Evolutionary conservation across 2,329 filamentous ascomycete species (phyloP).

Genomic region (Phyllosticta capitalensis): DNA sequence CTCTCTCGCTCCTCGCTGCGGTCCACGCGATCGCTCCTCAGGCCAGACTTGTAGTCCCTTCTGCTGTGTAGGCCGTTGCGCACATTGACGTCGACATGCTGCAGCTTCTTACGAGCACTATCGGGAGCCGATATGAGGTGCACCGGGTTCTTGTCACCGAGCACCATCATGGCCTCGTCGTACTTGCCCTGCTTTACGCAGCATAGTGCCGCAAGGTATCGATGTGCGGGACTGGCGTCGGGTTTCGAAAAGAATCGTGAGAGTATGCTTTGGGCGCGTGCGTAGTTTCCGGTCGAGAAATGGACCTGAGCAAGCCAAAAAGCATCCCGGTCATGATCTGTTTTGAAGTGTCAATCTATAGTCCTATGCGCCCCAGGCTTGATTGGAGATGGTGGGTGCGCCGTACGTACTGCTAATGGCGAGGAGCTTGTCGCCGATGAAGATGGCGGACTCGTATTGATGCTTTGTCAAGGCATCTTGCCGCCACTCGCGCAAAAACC

Average conservation of each 20-base stretch:
- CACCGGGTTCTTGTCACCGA: constrained; percentile 89
- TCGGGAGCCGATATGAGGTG: constrained; percentile 66
- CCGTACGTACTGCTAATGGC: constrained; percentile 73
- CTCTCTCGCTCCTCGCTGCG: constrained; percentile 52
- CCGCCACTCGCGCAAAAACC: constrained; percentile 86
- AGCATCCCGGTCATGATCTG: constrained; percentile 86
- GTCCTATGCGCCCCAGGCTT: not conserved
- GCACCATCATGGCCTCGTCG: constrained; percentile 74
- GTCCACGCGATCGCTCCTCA: constrained; percentile 44
- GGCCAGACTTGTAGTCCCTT: constrained; percentile 32
- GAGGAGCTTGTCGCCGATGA: constrained; percentile 92
- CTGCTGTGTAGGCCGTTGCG: constrained; percentile 27
- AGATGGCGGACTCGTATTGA: constrained; percentile 93
- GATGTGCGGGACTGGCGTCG: constrained; percentile 79
- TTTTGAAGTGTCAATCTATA: constrained; percentile 12
- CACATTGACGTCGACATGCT: constrained; percentile 49
- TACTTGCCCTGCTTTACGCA: constrained; percentile 85
- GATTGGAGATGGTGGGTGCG: not conserved
- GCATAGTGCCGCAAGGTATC: constrained; percentile 89
- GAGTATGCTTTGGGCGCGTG: constrained; percentile 78
- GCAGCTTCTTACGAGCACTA: constrained; percentile 60
- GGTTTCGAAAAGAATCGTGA: constrained; percentile 60
- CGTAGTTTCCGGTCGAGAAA: constrained; percentile 92
- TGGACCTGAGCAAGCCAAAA: constrained; percentile 98
- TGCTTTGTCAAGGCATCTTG: constrained; percentile 93